Base-by-base conservation (phyloP, 345 rosid species). In the Salix viminalis region DNA sequence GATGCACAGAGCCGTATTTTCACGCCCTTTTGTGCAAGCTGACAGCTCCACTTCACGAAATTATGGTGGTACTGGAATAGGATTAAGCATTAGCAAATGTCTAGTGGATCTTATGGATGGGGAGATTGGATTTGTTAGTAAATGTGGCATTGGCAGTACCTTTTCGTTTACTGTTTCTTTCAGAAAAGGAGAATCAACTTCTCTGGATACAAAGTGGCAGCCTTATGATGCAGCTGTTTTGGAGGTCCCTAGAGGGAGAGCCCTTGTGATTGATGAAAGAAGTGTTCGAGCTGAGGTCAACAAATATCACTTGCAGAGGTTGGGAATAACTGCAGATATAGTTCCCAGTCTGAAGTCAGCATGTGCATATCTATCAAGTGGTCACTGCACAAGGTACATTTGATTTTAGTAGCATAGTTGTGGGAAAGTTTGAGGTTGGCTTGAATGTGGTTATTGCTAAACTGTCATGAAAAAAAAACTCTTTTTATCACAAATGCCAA, bases 11-110 rank as follows among this genome's bases (percentile, higher is more conserved):
- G 76, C 75, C 88, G 88, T 8, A 93, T 96, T 75, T 96, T 96
- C 87, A 93, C 96, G 5, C 99, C 99, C 98, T 69, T 96, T 96
- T 77, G 86, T 96, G 91, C 99, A 96, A 84, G 99, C 97, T 9
- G 99, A 96, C 76, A 96, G 98, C 77, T 96, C 99, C 68, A 96
- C 98, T 39, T 96, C 99, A 9, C 90, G 99, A 61, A 92, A 91
- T 21, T 88, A 96, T 83, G 99, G 99, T 75, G 98, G 99, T 28
- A 96, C 98, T 21, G 98, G 98, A 71, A 96, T 96, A 71, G 99
- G 99, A 68, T 82, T 96, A 78, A 96, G 99, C 84, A 92, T 96
- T 66, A 90, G 98, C 89, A 90, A 88, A 79, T 89, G 88, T 81
- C 85, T 96, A 73, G 98, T 96, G 78, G 93, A 90, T 75, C 96